These are phyloP conservation scores for Pueraria montana DNA, from an alignment of 306 rosid genomes.

Conservation along the genomic window DNA sequence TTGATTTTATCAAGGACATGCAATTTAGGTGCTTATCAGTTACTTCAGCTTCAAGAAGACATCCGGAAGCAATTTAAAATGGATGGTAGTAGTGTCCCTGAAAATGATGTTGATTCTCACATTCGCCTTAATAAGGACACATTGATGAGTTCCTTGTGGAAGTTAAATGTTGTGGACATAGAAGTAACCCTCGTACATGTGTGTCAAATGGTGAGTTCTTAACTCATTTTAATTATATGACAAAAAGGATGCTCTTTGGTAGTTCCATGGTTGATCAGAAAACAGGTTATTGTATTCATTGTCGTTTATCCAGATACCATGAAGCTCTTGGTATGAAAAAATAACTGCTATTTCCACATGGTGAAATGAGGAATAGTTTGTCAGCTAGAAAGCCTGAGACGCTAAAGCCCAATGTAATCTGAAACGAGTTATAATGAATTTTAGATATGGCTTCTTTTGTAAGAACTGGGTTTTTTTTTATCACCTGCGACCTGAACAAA, in stretches of 20 bases:
- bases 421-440: constrained; percentile 20
- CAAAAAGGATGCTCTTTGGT: neutral
- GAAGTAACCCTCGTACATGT: constrained; percentile 91
- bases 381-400: neutral
- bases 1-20: constrained; percentile 47
- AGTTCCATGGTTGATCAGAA: constrained; percentile 29
- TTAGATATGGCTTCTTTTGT: constrained; percentile 15
- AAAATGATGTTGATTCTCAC: constrained; percentile 73
- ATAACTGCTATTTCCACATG: neutral
- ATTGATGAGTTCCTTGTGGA: constrained; percentile 86
- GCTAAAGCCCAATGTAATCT: constrained; percentile 1
- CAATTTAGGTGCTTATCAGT: constrained; percentile 80
- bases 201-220: constrained; percentile 88
- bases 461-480: neutral
- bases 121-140: constrained; percentile 78
- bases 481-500: constrained; percentile 4
- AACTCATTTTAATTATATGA: constrained; percentile 5
- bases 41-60: constrained; percentile 89
- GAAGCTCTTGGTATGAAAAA: neutral
- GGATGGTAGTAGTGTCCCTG: constrained; percentile 64
- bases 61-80: constrained; percentile 67
- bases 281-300: constrained; percentile 24
- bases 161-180: constrained; percentile 91
- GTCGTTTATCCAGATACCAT: neutral
- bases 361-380: constrained; percentile 14